A percentile compares a stretch with the other conserved stretches of the same genome.
Evolutionary conservation across 2,329 filamentous ascomycete genomes (phyloP).

Genomic region (Phialocephala sp.): DNA sequence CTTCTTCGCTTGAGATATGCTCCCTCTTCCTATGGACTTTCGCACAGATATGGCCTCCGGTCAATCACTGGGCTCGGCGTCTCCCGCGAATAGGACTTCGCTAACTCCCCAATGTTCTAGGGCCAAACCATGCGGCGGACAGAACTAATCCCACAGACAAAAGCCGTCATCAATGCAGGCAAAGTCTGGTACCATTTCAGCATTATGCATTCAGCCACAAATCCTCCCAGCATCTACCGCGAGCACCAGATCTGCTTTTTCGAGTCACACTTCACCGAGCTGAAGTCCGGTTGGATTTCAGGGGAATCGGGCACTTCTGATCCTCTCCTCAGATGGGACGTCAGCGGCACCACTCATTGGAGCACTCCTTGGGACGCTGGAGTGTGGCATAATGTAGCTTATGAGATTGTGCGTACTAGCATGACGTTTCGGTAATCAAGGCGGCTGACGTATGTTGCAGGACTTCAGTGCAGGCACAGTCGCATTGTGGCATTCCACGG

Average conservation of each 20-base stretch:
- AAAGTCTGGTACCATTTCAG: slow-evolving; percentile 76
- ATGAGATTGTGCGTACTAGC: slow-evolving; percentile 60
- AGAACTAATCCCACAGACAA: slow-evolving; percentile 74
- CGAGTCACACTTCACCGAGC: slow-evolving; percentile 76
- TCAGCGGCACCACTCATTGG: slow-evolving; percentile 66
- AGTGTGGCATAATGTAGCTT: slow-evolving; percentile 78
- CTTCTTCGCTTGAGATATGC: not conserved
- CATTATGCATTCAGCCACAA: slow-evolving; percentile 62
- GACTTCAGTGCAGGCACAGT: slow-evolving; percentile 68
- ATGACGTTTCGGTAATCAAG: not conserved
- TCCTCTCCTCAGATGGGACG: slow-evolving; percentile 69
- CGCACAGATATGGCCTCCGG: too few species aligned
- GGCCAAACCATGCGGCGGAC: slow-evolving; percentile 74
- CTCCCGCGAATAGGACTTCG: too few species aligned
- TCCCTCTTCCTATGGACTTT: too few species aligned
- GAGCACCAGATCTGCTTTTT: slow-evolving; percentile 71
- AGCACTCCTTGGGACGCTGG: slow-evolving; percentile 63
- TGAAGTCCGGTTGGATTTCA: slow-evolving; percentile 70
- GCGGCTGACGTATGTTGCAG: slow-evolving; percentile 25
- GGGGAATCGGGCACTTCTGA: slow-evolving; percentile 52
- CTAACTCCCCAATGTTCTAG: not conserved
- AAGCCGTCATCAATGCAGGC: slow-evolving; percentile 66
- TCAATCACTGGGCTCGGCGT: too few species aligned
- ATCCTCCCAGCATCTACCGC: slow-evolving; percentile 64
- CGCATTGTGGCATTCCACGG: slow-evolving; percentile 73